These are phyloP conservation scores for Lipomyces kockii DNA, from an alignment of 805 yeast genomes.

Conservation along the genomic window DNA sequence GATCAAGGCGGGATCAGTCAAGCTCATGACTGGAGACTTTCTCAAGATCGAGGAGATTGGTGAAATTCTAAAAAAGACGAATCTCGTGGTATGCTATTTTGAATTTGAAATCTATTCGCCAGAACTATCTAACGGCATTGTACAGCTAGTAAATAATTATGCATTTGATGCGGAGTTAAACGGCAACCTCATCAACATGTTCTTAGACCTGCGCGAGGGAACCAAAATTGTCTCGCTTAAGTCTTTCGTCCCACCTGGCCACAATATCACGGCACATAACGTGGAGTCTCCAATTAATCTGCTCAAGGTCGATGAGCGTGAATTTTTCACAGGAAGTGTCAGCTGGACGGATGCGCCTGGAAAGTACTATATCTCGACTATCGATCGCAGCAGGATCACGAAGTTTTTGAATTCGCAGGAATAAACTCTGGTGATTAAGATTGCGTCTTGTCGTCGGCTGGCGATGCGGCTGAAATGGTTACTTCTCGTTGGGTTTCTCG, in stretches of 20 bases:
- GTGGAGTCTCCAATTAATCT: conserved; percentile 64
- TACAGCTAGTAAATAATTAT: conserved; percentile 72
- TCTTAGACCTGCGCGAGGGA: conserved; percentile 69
- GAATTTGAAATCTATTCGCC: not conserved
- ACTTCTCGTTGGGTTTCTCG: not conserved
- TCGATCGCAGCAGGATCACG: conserved; percentile 47
- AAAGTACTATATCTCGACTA: conserved; percentile 76
- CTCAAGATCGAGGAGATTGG: conserved; percentile 64
- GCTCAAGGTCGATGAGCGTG: conserved; percentile 63
- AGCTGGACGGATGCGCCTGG: conserved; percentile 88
- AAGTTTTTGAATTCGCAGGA: conserved; percentile 22
- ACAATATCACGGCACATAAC: conserved; percentile 61
- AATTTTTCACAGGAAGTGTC: conserved; percentile 72
- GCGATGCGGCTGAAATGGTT: not conserved
- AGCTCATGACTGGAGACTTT: conserved; percentile 72
- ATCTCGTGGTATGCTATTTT: conserved; percentile 54
- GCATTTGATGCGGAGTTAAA: conserved; percentile 79
- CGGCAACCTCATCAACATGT: conserved; percentile 64
- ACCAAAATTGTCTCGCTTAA: conserved; percentile 78
- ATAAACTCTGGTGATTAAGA: not conserved
- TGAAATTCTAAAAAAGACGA: conserved; percentile 60
- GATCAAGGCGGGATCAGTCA: conserved; percentile 58
- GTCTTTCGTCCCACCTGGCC: conserved; percentile 77
- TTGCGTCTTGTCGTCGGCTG: not conserved
- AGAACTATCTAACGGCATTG: not conserved